Evolutionary conservation across 306 rosid species (phyloP).

Genomic region (Fagus crenata): DNA sequence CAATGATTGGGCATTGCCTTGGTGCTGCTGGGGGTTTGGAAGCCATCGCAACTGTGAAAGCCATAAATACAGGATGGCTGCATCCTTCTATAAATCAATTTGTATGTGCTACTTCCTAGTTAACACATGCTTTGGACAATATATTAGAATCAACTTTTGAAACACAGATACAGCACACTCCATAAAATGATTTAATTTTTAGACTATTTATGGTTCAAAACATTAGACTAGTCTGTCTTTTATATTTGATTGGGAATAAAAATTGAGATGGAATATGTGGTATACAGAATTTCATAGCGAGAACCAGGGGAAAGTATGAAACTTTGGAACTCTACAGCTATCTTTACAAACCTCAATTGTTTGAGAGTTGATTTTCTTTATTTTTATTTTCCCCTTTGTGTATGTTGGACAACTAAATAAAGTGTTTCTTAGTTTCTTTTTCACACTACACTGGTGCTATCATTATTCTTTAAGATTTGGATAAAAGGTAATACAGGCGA

Average conservation of each 20-base stretch:
- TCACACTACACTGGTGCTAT: slow-evolving; percentile 11
- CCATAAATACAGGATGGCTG: slow-evolving; percentile 91
- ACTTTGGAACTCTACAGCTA: background rate
- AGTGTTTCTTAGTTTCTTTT: slow-evolving; percentile 7
- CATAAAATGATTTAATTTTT: background rate
- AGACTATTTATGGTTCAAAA: background rate
- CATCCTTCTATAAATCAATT: slow-evolving; percentile 97
- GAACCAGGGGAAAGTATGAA: background rate
- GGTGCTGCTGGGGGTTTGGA: slow-evolving; percentile 99
- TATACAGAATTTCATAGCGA: background rate
- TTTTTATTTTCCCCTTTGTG: background rate
- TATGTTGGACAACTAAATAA: background rate
- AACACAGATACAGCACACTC: slow-evolving; percentile 5
- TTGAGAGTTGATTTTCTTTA: background rate
- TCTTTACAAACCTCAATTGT: background rate
- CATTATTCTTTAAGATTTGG: slow-evolving; percentile 5
- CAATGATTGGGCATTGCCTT: slow-evolving; percentile 98
- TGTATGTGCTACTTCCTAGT: slow-evolving; percentile 50
- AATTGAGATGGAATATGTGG: background rate
- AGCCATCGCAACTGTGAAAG: slow-evolving; percentile 97
- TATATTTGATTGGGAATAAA: background rate
- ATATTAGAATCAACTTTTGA: slow-evolving; percentile 1
- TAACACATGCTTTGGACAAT: slow-evolving; percentile 14
- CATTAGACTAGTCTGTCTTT: background rate
- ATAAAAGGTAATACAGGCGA: background rate